phyloP scores from a whole-genome alignment of 176 grass and related monocot species.

The Canna indica region DNA sequence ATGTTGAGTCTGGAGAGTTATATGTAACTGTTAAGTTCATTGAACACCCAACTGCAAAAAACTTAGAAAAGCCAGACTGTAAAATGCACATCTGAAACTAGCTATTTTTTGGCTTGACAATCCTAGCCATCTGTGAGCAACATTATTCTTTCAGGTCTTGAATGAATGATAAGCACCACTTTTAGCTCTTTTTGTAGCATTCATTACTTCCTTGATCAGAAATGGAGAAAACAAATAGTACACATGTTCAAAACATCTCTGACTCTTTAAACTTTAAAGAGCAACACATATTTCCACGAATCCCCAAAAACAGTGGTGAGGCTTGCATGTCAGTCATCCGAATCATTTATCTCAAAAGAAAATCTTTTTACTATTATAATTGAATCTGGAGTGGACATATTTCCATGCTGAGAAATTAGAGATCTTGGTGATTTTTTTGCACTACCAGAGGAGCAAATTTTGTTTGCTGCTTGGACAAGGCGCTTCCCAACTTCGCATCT shows the following conservation, averaged over 20 bases:
- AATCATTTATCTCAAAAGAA: neutral
- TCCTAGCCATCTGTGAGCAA: too few species aligned
- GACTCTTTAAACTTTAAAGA: too few species aligned
- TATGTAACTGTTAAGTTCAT: constrained; percentile 54
- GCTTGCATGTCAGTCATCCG: neutral
- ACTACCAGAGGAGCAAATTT: neutral
- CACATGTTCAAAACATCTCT: too few species aligned
- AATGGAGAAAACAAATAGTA: too few species aligned
- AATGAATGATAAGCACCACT: too few species aligned
- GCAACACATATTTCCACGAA: neutral
- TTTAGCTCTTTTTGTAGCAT: too few species aligned
- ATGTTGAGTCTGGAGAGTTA: constrained; percentile 72
- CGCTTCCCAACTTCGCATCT: constrained; percentile 7
- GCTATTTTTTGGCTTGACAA: too few species aligned
- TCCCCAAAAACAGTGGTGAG: neutral
- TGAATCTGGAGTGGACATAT: neutral
- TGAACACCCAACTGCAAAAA: constrained; percentile 15
- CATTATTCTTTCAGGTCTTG: too few species aligned
- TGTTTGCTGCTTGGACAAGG: constrained; percentile 16
- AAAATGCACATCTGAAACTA: too few species aligned
- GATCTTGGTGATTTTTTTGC: neutral
- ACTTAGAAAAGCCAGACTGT: too few species aligned
- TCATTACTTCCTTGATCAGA: too few species aligned
- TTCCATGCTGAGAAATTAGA: neutral
- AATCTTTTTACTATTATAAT: neutral